Base-by-base conservation (phyloP, 768 basidiomycete species). In the Scleroderma citrinum region DNA sequence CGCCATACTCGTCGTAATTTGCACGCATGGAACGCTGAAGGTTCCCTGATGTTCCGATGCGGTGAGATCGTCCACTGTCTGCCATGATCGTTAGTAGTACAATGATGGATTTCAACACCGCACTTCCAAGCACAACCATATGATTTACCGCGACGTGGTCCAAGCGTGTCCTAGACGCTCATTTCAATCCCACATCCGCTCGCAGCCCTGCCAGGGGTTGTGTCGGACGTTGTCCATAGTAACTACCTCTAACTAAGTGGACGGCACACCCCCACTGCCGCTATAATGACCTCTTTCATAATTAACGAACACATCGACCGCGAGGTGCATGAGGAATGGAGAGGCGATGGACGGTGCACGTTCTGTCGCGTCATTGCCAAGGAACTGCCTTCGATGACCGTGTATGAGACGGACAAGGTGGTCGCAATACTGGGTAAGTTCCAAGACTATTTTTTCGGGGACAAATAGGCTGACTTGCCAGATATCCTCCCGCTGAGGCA, bases 271-370 rank as follows among this genome's bases (percentile, higher is more conserved):
- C 26, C 26, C 26, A 29, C 26, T 29, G 26, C 26, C 4, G 26
- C 26, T 8, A 29, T 30, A 36, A 86, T 87, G 85, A 87, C 85
- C 49, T 85, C 83, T 30, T 85, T 83, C 69, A 79, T 87, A 17
- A 85, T 87, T 61, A 71, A 81, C 48, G 72, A 76, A 19, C 84
- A 85, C 57, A 69, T 76, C 34, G 61, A 68, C 48, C 76, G 82
- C 8, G 59, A 67, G 13, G 50, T 70, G 32, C 70, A 76, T 16
- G 50, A 64, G n/a, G 64, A 71, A n/a, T 83, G 82, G 84, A 65
- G 60, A 19, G 62, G 68, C 14, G 70, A 77, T 49, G 53, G 70
- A 4, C 45, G 34, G 14, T 88, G 85, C 57, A 59, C 76, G 6
- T 87, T 87, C 65, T 88, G 86, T 61, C 73, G 74, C 35, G 85